Evolutionary conservation across 257 asterid species (phyloP).

Genomic region (Sherardia arvensis): DNA sequence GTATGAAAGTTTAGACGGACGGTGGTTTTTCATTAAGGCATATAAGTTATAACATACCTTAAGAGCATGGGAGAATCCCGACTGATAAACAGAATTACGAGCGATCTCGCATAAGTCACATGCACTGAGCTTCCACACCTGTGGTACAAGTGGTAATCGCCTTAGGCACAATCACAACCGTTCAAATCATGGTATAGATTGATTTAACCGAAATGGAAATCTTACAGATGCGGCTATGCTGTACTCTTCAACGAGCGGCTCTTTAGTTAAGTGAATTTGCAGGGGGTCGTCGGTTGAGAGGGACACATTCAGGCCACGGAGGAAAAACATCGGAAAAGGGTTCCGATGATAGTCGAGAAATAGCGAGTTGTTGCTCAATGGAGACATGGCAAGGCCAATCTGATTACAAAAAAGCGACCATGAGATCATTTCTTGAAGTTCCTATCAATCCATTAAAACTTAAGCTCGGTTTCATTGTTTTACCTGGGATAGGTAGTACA

Average conservation of each 20-base stretch:
- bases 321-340: slow-evolving; percentile 85
- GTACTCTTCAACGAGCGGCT: slow-evolving; percentile 95
- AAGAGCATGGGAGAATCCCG: slow-evolving; percentile 85
- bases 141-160: slow-evolving; percentile 8
- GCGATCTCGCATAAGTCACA: slow-evolving; percentile 98
- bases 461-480: slow-evolving; percentile 12
- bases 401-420: slow-evolving; percentile 24
- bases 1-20: not conserved
- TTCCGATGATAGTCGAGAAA: slow-evolving; percentile 96
- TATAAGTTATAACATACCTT: slow-evolving; percentile 58
- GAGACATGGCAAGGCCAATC: slow-evolving; percentile 99
- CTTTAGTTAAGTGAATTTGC: slow-evolving; percentile 95
- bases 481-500: slow-evolving; percentile 95
- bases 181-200: slow-evolving; percentile 1
- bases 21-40: too few relatives aligned
- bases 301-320: slow-evolving; percentile 91
- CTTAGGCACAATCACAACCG: not conserved
- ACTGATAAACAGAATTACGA: slow-evolving; percentile 90
- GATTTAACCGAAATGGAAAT: not conserved
- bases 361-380: slow-evolving; percentile 91
- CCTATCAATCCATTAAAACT: not conserved
- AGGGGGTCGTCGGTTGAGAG: slow-evolving; percentile 96
- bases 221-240: slow-evolving; percentile 99
- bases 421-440: slow-evolving; percentile 14
- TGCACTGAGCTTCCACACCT: slow-evolving; percentile 95